phyloP scores from a whole-genome alignment of 495 filamentous ascomycete species.

The Aspergillus nidulans region DNA sequence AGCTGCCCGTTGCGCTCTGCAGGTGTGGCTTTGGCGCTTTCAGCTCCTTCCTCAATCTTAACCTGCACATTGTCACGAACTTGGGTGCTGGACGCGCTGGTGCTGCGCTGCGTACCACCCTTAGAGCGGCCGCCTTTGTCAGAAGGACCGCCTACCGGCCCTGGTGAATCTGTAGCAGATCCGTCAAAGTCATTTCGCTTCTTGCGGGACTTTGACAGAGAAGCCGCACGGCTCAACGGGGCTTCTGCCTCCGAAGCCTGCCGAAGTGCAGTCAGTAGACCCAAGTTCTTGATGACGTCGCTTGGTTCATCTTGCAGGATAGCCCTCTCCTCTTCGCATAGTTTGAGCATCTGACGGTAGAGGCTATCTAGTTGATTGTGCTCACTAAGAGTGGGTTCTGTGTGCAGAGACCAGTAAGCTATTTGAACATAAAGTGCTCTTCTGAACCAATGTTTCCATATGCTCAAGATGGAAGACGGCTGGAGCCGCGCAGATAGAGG shows the following conservation, averaged over 20 bases:
- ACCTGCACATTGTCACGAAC: conserved; percentile 40
- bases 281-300: conserved; percentile 55
- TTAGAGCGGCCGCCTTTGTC: conserved; percentile 46
- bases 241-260: conserved; percentile 56
- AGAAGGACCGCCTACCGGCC: conserved; percentile 50
- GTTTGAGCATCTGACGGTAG: conserved; percentile 59
- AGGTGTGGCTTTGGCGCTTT: conserved; percentile 44
- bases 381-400: conserved; percentile 37
- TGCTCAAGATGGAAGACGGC: not conserved
- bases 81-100: conserved; percentile 49
- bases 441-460: not conserved
- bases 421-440: not conserved
- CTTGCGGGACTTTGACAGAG: conserved; percentile 52
- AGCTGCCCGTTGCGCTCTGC: conserved; percentile 53
- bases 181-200: conserved; percentile 69
- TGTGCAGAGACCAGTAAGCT: conserved; percentile 7
- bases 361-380: conserved; percentile 51
- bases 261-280: conserved; percentile 56
- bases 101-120: conserved; percentile 48
- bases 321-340: conserved; percentile 57
- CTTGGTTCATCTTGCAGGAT: conserved; percentile 55
- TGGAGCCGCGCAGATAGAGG: not conserved
- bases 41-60: conserved; percentile 54
- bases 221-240: conserved; percentile 39
- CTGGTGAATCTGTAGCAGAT: conserved; percentile 62